These are phyloP conservation scores for Selenicereus undatus DNA, from an alignment of 148 eudicot species.

Conservation along the genomic window DNA sequence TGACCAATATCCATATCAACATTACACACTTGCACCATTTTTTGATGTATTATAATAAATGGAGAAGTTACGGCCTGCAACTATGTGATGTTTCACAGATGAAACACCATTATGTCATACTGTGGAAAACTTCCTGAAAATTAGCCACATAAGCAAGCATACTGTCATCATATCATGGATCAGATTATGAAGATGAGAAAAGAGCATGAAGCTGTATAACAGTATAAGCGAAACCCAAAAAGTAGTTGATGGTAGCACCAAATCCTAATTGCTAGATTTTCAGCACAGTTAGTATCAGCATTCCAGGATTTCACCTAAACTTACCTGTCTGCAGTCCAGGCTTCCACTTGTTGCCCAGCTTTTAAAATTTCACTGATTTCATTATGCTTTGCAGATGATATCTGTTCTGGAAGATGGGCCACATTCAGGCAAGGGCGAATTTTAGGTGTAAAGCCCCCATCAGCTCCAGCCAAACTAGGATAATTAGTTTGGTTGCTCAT, in stretches of 20 bases:
- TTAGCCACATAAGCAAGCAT: too few species aligned
- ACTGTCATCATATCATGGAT: too few species aligned
- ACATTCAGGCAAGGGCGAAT: slow-evolving; percentile 33
- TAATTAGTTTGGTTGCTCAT: neutral
- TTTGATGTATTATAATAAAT: too few species aligned
- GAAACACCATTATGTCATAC: too few species aligned
- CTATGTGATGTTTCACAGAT: too few species aligned
- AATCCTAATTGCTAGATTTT: neutral
- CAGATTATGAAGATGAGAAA: neutral
- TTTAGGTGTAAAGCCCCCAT: slow-evolving; percentile 19
- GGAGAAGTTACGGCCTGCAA: too few species aligned
- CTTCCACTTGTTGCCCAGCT: slow-evolving; percentile 31
- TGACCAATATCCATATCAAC: too few species aligned
- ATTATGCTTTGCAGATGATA: slow-evolving; percentile 12
- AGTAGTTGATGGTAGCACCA: neutral
- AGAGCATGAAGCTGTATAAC: neutral
- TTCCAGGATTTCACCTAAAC: neutral
- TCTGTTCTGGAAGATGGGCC: slow-evolving; percentile 30
- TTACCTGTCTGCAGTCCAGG: slow-evolving; percentile 35
- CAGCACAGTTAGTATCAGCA: neutral
- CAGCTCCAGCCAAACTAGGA: neutral
- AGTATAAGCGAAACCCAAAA: neutral
- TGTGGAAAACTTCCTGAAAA: too few species aligned
- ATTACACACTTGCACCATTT: too few species aligned
- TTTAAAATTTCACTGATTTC: slow-evolving; percentile 24